Conservation (phyloP, 2,329 filamentous ascomycete genomes). For the Xylaria sp. region DNA sequence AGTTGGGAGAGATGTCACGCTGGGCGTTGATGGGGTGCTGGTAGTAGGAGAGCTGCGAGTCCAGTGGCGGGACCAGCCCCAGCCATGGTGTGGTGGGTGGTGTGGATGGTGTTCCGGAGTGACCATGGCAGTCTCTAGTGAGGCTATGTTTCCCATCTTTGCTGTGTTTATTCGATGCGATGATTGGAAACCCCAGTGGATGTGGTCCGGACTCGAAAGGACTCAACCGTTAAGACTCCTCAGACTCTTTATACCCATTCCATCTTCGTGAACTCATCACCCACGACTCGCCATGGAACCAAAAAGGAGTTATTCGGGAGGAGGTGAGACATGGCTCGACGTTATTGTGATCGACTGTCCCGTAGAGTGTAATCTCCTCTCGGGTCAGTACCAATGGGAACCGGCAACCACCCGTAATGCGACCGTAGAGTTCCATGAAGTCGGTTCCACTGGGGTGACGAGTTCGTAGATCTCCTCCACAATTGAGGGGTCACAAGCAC, state of each 20-base stretch:
- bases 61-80: no score
- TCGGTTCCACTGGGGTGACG: neutral
- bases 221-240: no score
- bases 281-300: neutral
- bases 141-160: no score
- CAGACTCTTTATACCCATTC: no score
- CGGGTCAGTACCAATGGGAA: neutral
- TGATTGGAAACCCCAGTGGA: no score
- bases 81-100: slow-evolving; percentile 1
- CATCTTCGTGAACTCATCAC: no score
- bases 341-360: neutral
- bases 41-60: neutral
- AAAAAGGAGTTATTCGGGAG: neutral
- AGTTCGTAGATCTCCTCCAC: neutral
- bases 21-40: neutral
- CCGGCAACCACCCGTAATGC: slow-evolving; percentile 2
- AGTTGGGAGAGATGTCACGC: slow-evolving; percentile 9
- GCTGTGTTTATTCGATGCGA: no score
- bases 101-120: slow-evolving; percentile 6
- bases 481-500: neutral
- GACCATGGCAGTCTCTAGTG: neutral
- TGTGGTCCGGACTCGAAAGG: no score
- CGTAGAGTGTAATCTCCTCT: neutral
- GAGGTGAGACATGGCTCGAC: neutral
- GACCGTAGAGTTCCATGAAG: neutral